Evolutionary conservation across 371 early-diverging fungal genomes (phyloP), one percentile per base, ranked within the genome.

Genomic region (Rhizomucor pusillus): DNA sequence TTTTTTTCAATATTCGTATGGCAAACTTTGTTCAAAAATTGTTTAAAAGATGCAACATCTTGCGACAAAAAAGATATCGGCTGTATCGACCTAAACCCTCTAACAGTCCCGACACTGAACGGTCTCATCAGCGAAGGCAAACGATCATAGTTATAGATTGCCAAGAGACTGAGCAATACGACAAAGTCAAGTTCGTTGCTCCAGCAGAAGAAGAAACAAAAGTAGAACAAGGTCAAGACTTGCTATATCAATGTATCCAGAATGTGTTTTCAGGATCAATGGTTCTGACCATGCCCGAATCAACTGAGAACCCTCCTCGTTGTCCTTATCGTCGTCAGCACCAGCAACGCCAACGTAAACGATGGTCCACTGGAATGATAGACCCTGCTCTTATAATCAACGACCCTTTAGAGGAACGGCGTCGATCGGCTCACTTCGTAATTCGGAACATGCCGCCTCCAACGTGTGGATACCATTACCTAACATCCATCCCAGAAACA

Each of bases 201-300:
- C n/a, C n/a, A n/a, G n/a, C n/a, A n/a, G n/a, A n/a, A n/a, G n/a
- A n/a, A n/a, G n/a, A n/a, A n/a, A n/a, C n/a, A 50, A 20, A 35
- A n/a, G 50, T 35, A 4, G 24, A 34, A 13, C 37, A 37, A 16
- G 47, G 47, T 18, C 55, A 54, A 22, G 47, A 54, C 18, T 37
- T 54, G 47, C 47, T 54, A 9, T 36, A 33, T 47, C 55, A 54
- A 45, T 54, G 55, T 37, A 54, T 54, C 39, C 55, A 54, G 39
- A 34, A 34, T 25, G 55, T 47, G 29, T 47, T 54, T 22, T 34
- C 43, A 11, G 39, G 47, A 25, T 1, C 16, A 34, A 5, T 6
- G 13, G 6, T 35, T 13, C 19, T 25, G 25, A 20, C 25, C 3
- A 35, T n/a, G n/a, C 22, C 53, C 12, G 44, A 41, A 25, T 19